phyloP scores from a whole-genome alignment of 2,329 filamentous ascomycete genomes.

The Aspergillus sp. region DNA sequence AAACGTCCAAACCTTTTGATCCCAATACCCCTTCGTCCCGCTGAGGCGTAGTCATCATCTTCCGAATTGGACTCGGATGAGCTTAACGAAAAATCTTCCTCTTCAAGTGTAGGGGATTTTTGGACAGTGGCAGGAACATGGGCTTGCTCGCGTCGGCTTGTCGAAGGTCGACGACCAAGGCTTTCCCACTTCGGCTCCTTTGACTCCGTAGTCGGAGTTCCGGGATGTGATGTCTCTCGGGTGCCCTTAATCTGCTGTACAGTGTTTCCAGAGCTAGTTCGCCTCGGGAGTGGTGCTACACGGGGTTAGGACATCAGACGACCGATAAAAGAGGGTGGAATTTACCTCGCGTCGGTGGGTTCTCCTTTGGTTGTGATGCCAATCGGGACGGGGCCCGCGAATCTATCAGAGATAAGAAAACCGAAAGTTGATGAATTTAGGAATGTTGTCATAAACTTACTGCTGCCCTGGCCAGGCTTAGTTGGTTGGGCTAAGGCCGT shows the following conservation, averaged over 20 bases:
- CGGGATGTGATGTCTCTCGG: conserved; percentile 26
- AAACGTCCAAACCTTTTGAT: conserved; percentile 42
- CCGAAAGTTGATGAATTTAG: not conserved
- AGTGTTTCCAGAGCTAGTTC: conserved; percentile 33
- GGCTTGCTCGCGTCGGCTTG: conserved; percentile 26
- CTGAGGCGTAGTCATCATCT: conserved; percentile 25
- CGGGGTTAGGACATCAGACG: not conserved
- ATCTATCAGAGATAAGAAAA: conserved; percentile 16
- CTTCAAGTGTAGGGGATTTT: conserved; percentile 33
- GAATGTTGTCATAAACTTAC: not conserved
- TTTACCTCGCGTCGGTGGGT: conserved; percentile 27
- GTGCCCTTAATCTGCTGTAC: conserved; percentile 27
- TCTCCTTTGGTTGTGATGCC: conserved; percentile 38
- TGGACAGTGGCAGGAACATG: conserved; percentile 21
- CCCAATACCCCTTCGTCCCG: conserved; percentile 24
- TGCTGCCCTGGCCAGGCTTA: conserved; percentile 11
- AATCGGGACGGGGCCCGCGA: conserved; percentile 42
- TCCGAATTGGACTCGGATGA: conserved; percentile 33
- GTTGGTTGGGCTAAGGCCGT: conserved; percentile 37
- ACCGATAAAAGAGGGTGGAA: not conserved
- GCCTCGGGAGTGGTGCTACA: conserved; percentile 22
- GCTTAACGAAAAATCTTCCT: conserved; percentile 35
- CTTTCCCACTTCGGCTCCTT: conserved; percentile 27
- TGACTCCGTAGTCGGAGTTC: conserved; percentile 23
- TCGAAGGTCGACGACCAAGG: conserved; percentile 23